Evolutionary conservation across 805 yeast genomes (phyloP).

Genomic region (Ogataea wickerhamii): DNA sequence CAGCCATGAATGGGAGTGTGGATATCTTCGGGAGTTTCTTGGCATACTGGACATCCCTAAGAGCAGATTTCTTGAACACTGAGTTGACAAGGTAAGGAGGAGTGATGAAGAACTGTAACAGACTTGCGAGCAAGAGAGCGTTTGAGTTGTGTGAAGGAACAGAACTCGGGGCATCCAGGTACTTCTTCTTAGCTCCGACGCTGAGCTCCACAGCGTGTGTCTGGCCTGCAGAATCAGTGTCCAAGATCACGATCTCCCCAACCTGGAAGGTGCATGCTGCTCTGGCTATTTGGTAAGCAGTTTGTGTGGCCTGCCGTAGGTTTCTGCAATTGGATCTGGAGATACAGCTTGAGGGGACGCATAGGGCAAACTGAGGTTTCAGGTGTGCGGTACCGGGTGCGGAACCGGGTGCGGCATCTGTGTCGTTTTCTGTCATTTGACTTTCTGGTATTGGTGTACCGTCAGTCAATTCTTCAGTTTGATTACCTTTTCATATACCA

Average conservation of each 20-base stretch:
- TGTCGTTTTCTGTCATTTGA: too few relatives aligned
- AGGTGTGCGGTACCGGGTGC: too few relatives aligned
- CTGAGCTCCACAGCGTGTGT: slow-evolving; percentile 13
- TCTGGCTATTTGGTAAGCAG: slow-evolving; percentile 76
- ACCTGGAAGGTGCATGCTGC: slow-evolving; percentile 67
- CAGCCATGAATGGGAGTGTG: slow-evolving; percentile 69
- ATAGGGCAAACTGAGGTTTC: slow-evolving; percentile 58
- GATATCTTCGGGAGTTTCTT: slow-evolving; percentile 66
- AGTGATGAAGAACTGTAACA: slow-evolving; percentile 77
- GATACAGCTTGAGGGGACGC: slow-evolving; percentile 70
- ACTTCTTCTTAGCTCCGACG: slow-evolving; percentile 28
- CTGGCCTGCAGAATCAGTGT: slow-evolving; percentile 4
- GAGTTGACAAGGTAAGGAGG: slow-evolving; percentile 75
- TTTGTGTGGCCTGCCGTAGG: slow-evolving; percentile 68
- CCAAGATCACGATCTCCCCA: slow-evolving; percentile 66
- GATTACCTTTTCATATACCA: too few relatives aligned
- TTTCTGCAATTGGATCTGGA: slow-evolving; percentile 53
- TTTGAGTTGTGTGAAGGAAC: slow-evolving; percentile 6
- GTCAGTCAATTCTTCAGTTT: too few relatives aligned
- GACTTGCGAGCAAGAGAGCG: slow-evolving; percentile 57
- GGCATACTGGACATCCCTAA: slow-evolving; percentile 57
- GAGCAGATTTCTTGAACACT: slow-evolving; percentile 46
- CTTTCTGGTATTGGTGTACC: too few relatives aligned
- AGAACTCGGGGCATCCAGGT: slow-evolving; percentile 26
- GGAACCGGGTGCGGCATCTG: too few relatives aligned